These are phyloP conservation scores for Magnusiomyces magnusii DNA, from an alignment of 1,139 yeast genomes.

Conservation along the genomic window DNA sequence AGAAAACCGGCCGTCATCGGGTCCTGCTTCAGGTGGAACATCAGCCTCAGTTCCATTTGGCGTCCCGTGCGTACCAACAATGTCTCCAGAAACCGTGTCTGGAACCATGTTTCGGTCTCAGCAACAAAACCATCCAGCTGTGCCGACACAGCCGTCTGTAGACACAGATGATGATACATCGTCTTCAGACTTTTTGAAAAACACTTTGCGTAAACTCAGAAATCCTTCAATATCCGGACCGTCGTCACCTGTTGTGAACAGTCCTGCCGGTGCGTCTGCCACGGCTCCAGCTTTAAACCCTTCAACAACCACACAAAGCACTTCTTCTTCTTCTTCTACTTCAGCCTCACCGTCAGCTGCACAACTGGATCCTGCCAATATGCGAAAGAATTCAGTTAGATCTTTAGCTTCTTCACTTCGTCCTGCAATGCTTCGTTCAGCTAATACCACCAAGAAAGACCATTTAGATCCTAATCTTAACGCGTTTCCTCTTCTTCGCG, in stretches of 20 bases:
- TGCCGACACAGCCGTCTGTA: background rate
- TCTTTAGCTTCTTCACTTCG: background rate
- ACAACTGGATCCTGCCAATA: too few relatives aligned
- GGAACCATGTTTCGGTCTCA: background rate
- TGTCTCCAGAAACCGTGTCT: background rate
- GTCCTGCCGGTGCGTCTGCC: too few relatives aligned
- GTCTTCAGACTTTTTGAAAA: background rate
- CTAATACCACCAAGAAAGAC: constrained; percentile 12
- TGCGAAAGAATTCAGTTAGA: background rate
- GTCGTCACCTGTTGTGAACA: too few relatives aligned
- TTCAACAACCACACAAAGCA: background rate
- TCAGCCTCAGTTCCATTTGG: background rate
- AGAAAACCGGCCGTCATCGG: background rate
- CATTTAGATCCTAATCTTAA: background rate
- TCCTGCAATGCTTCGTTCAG: background rate
- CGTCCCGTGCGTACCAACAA: background rate
- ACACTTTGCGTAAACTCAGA: background rate
- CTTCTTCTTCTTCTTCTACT: background rate
- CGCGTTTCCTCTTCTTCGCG: constrained; percentile 32
- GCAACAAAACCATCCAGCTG: background rate
- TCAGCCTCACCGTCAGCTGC: too few relatives aligned
- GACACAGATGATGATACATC: background rate
- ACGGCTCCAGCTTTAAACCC: background rate
- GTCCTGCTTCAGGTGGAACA: background rate
- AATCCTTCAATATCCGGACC: background rate